Base-by-base conservation (phyloP, 192 early-diverging fungal genomes). In the Backusella luteola region DNA sequence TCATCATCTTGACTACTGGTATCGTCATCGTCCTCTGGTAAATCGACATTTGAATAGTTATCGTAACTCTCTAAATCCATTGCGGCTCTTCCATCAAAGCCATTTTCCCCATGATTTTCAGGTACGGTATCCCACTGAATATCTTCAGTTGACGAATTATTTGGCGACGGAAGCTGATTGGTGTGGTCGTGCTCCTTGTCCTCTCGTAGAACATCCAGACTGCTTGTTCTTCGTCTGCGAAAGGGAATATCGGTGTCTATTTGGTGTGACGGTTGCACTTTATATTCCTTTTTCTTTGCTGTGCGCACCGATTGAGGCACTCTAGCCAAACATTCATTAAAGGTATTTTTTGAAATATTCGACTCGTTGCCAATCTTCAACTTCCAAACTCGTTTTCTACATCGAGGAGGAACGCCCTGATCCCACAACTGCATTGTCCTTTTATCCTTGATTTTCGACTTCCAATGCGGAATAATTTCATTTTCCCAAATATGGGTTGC, bases 371-470 rank as follows among this genome's bases (percentile, higher is more conserved):
- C 84, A 41, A 85, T 85, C 15, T 73, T 71, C 14, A 85, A 42
- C 3, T n/a, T 56, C 84, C 84, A 85, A 26, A 85, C 81, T 46
- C 52, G 72, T 29, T 71, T 73, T 42, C 84, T 73, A 73, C 84
- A 85, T 21, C 84, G 63, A 66, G 84, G 84, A 29, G 84, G 84
- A 5, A 85, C 66, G 17, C 84, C 84, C 56, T 83, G 66, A n/a
- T 69, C 36, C 84, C 84, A 85, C 39, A 85, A 53, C 3, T 82
- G 78, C 32, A 41, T 71, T 7, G 80, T 82, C 11, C 68, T 71
- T 44, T 80, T 82, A 19, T 84, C 83, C 38, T 85, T 77, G 36
- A 67, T 52, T 72, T 79, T 81, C 74, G 67, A 15, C 23, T 77
- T 70, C 84, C 84, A 85, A 7, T 85, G 46, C 17, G 84, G 84